Evolutionary conservation across 768 basidiomycete genomes (phyloP).

Genomic region (Lactifluus pinguis): DNA sequence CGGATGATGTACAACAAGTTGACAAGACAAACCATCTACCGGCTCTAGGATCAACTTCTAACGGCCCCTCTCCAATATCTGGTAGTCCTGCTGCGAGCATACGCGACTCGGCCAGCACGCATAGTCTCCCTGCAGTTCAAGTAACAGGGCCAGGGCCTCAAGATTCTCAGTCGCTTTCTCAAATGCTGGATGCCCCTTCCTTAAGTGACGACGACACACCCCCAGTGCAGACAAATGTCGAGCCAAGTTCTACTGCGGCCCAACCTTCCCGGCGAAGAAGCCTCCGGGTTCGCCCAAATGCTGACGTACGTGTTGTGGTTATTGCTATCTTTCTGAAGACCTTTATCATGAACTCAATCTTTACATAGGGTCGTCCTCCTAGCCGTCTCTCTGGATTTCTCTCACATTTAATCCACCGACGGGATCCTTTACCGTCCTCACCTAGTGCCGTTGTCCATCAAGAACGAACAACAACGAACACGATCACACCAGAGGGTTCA

Average conservation of each 20-base stretch:
- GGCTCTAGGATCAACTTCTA: constrained; percentile 23
- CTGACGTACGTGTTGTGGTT: constrained; percentile 44
- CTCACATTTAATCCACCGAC: constrained; percentile 65
- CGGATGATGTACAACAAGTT: constrained; percentile 11
- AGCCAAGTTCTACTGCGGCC: not conserved
- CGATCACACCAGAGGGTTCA: constrained; percentile 23
- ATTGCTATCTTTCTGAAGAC: not conserved
- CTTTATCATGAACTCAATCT: constrained; percentile 11
- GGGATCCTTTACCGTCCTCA: constrained; percentile 37
- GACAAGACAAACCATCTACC: constrained; percentile 20
- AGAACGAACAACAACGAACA: constrained; percentile 15
- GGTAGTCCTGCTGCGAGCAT: constrained; percentile 28
- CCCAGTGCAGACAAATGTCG: constrained; percentile 20
- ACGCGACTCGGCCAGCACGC: constrained; percentile 47
- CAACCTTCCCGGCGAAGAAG: constrained; percentile 4
- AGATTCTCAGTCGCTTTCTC: constrained; percentile 28
- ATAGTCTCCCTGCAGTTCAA: constrained; percentile 49
- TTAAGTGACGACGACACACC: constrained; percentile 13
- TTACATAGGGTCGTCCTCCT: constrained; percentile 44
- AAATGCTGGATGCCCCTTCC: constrained; percentile 21
- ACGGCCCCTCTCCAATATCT: constrained; percentile 32
- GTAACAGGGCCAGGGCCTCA: constrained; percentile 37
- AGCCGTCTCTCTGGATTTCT: constrained; percentile 84
- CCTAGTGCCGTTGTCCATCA: constrained; percentile 11
- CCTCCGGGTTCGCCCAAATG: constrained; percentile 1